Evolutionary conservation across 2,329 filamentous ascomycete species (phyloP).

Genomic region (Sporothrix phasma): DNA sequence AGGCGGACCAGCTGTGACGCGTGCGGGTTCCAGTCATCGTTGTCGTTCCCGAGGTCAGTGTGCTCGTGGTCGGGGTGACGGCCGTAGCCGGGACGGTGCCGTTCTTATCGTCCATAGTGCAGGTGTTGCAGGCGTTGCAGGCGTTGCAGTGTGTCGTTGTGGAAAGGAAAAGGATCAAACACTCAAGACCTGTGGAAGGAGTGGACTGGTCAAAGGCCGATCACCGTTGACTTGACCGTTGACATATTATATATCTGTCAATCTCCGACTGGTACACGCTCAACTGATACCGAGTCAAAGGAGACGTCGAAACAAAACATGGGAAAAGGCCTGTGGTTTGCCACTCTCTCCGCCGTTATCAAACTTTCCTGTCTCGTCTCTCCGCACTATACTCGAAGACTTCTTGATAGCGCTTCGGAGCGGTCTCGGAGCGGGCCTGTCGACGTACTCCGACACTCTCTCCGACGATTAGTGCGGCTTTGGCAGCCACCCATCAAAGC

Average conservation of each 20-base stretch:
- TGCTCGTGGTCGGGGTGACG: too few species aligned
- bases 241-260: not conserved
- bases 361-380: not conserved
- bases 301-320: not conserved
- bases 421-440: not conserved
- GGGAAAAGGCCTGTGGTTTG: not conserved
- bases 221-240: not conserved
- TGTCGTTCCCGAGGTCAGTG: too few species aligned
- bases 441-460: not conserved
- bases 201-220: too few species aligned
- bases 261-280: too few species aligned
- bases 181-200: too few species aligned
- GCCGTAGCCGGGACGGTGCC: too few species aligned
- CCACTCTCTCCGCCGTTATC: not conserved
- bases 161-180: too few species aligned
- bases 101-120: not conserved
- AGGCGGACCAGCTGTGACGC: slow-evolving; percentile 22
- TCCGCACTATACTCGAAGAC: slow-evolving; percentile 2
- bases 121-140: too few species aligned
- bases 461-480: not conserved
- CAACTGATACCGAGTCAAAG: too few species aligned
- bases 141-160: too few species aligned
- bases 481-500: too few species aligned
- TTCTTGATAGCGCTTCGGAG: slow-evolving; percentile 1
- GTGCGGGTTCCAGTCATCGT: not conserved